Evolutionary conservation across 768 basidiomycete genomes (phyloP).

Genomic region (Polyporus arcularius): DNA sequence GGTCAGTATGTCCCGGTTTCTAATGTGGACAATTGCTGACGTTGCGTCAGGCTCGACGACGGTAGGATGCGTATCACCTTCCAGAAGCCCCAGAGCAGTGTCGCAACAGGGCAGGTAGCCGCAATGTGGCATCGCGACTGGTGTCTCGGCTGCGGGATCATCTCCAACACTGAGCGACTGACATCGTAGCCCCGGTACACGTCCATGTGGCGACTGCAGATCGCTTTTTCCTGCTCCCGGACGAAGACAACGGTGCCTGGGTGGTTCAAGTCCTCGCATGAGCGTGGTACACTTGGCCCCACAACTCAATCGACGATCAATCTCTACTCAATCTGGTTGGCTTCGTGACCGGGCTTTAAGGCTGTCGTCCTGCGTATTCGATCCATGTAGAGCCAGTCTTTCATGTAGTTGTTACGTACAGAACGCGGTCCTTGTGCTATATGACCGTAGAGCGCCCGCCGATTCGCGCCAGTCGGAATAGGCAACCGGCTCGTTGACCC

Average conservation of each 20-base stretch:
- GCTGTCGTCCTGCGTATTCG: conserved; percentile 6
- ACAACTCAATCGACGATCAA: conserved; percentile 25
- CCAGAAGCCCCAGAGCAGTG: conserved; percentile 60
- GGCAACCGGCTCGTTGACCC: conserved; percentile 9
- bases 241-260: neutral
- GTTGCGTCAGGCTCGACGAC: conserved; percentile 24
- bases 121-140: conserved; percentile 71
- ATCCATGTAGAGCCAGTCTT: conserved; percentile 8
- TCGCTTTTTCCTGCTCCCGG: neutral
- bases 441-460: conserved; percentile 8
- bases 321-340: conserved; percentile 13
- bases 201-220: neutral
- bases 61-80: conserved; percentile 49
- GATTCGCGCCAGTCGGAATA: conserved; percentile 21
- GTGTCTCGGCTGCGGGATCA: conserved; percentile 85
- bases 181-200: neutral
- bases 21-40: neutral
- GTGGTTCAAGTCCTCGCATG: neutral
- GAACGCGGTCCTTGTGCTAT: neutral
- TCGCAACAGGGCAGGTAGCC: conserved; percentile 81
- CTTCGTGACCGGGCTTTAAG: conserved; percentile 7
- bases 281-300: conserved; percentile 12
- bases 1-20: conserved; percentile 35
- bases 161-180: conserved; percentile 31
- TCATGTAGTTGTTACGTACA: conserved; percentile 24